These are phyloP conservation scores for Ceratobasidium sp. DNA, from an alignment of 1,284 basidiomycete species.

Conservation along the genomic window DNA sequence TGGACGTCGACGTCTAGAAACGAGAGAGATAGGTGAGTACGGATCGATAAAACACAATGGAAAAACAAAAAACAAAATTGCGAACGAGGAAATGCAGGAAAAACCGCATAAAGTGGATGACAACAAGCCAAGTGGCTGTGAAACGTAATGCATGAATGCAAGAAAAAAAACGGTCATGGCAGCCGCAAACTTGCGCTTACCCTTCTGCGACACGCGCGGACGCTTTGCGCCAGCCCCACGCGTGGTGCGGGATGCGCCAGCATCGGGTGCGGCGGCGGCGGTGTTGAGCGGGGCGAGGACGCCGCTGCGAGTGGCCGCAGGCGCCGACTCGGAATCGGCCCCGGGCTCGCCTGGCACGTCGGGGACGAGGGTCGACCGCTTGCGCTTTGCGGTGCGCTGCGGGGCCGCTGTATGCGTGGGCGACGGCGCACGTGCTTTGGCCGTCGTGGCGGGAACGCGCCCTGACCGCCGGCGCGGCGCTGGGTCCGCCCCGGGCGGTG, in stretches of 20 bases:
- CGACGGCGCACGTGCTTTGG: slow-evolving; percentile 29
- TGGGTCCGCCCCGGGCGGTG: background rate
- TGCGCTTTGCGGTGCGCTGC: slow-evolving; percentile 33
- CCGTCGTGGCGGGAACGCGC: slow-evolving; percentile 31
- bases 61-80: slow-evolving; percentile 13
- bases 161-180: slow-evolving; percentile 19
- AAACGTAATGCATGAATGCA: slow-evolving; percentile 44
- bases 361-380: slow-evolving; percentile 29
- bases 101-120: slow-evolving; percentile 29
- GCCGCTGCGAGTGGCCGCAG: background rate
- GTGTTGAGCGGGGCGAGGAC: background rate
- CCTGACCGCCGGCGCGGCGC: slow-evolving; percentile 23
- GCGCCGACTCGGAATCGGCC: slow-evolving; percentile 7
- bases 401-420: slow-evolving; percentile 35
- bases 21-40: slow-evolving; percentile 7
- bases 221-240: slow-evolving; percentile 12
- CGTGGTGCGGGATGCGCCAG: background rate
- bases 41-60: background rate
- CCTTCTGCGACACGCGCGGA: slow-evolving; percentile 30
- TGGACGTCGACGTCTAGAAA: slow-evolving; percentile 28
- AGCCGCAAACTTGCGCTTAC: background rate
- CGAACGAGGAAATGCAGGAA: slow-evolving; percentile 22
- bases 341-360: slow-evolving; percentile 7
- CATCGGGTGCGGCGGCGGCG: background rate
- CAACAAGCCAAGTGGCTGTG: slow-evolving; percentile 37